Evolutionary conservation across 148 eudicot genomes (phyloP).

Genomic region (Rhododendron kiyosumense): DNA sequence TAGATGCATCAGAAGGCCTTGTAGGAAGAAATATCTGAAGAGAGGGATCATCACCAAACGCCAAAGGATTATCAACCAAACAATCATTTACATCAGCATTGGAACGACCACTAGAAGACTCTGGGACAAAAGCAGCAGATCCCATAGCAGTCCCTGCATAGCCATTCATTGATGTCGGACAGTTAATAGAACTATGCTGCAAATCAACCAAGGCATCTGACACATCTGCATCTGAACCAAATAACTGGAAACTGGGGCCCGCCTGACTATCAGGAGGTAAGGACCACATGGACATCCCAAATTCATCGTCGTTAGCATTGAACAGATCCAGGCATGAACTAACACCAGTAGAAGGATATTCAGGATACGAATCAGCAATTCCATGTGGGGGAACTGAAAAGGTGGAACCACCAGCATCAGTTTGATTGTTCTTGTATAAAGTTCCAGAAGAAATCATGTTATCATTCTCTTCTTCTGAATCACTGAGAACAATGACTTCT

Average conservation of each 20-base stretch:
- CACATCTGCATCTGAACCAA: slow-evolving; percentile 68
- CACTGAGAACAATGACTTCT: slow-evolving; percentile 64
- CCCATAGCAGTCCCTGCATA: slow-evolving; percentile 48
- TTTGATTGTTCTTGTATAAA: slow-evolving; percentile 17
- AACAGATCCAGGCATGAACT: slow-evolving; percentile 64
- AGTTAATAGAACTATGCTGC: slow-evolving; percentile 43
- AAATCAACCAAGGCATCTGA: slow-evolving; percentile 51
- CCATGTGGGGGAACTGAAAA: slow-evolving; percentile 36
- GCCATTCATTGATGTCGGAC: slow-evolving; percentile 53
- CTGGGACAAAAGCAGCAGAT: slow-evolving; percentile 40
- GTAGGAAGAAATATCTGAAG: slow-evolving; percentile 94
- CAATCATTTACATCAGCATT: slow-evolving; percentile 54
- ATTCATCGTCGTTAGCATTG: slow-evolving; percentile 53
- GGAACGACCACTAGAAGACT: slow-evolving; percentile 35
- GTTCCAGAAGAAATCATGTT: slow-evolving; percentile 20
- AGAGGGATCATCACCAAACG: slow-evolving; percentile 81
- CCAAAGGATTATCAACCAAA: slow-evolving; percentile 68
- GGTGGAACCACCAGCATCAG: slow-evolving; percentile 25
- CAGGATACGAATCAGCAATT: slow-evolving; percentile 56
- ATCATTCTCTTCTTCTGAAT: slow-evolving; percentile 68
- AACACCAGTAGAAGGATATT: slow-evolving; percentile 44
- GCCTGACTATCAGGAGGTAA: slow-evolving; percentile 58
- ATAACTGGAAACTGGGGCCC: slow-evolving; percentile 65
- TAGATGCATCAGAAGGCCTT: slow-evolving; percentile 55
- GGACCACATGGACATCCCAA: slow-evolving; percentile 63